Conservation (phyloP, 495 filamentous ascomycete genomes). For the Massariosphaeria phaeospora region DNA sequence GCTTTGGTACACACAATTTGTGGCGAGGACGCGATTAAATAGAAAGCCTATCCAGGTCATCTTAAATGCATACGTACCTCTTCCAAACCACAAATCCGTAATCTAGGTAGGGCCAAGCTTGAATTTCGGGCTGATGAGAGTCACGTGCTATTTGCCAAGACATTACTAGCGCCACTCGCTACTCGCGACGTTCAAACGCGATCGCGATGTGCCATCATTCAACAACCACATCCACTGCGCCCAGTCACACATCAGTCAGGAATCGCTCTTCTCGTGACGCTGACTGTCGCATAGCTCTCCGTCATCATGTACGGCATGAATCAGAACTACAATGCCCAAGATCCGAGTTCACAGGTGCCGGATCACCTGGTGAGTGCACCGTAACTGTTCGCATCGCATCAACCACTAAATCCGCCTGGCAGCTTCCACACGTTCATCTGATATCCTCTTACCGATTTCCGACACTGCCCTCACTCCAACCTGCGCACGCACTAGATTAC, state of each 20-base stretch:
- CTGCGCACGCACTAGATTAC: constrained; percentile 68
- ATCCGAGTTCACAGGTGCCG: constrained; percentile 16
- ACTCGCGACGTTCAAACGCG: neutral
- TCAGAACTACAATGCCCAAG: constrained; percentile 5
- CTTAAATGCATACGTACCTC: too few relatives aligned
- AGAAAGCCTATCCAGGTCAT: too few relatives aligned
- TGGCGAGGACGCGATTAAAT: too few relatives aligned
- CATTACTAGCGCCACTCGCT: neutral
- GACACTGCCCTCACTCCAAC: constrained; percentile 56
- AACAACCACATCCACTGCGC: constrained; percentile 1
- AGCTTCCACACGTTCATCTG: constrained; percentile 85
- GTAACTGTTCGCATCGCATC: neutral
- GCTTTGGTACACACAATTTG: too few relatives aligned
- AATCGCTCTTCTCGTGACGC: neutral
- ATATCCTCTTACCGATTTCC: constrained; percentile 73
- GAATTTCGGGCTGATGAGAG: neutral
- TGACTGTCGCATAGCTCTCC: constrained; percentile 2
- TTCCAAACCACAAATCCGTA: too few relatives aligned
- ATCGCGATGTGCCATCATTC: neutral
- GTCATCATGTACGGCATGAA: constrained; percentile 3
- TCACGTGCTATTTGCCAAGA: too few relatives aligned
- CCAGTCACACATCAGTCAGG: neutral
- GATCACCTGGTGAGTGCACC: constrained; percentile 2
- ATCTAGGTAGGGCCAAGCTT: too few relatives aligned
- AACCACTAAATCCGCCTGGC: constrained; percentile 31